These are phyloP conservation scores for Hibiscus trionum DNA, from an alignment of 345 rosid species.

Conservation along the genomic window DNA sequence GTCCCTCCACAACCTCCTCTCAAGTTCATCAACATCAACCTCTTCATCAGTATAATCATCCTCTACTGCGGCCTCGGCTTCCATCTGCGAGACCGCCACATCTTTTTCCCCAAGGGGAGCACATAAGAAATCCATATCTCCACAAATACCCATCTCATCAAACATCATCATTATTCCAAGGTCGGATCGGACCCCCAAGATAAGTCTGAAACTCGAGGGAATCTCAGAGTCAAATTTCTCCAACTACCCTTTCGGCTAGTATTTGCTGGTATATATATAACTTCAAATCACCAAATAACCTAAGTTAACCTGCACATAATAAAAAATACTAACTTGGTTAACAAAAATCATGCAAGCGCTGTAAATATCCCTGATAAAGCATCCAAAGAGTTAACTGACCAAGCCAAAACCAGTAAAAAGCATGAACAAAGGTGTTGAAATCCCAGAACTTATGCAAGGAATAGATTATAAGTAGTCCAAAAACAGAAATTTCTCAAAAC, in stretches of 20 bases:
- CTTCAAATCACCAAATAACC: neutral
- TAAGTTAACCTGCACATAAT: neutral
- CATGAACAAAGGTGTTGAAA: neutral
- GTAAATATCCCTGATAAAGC: no score
- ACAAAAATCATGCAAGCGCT: neutral
- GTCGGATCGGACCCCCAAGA: neutral
- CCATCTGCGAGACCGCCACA: constrained; percentile 33
- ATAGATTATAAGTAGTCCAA: neutral
- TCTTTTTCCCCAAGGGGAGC: constrained; percentile 36
- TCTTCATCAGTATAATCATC: constrained; percentile 68
- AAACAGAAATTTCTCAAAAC: no score
- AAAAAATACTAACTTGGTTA: neutral
- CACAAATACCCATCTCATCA: constrained; percentile 71
- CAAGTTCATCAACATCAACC: constrained; percentile 65
- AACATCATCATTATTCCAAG: constrained; percentile 41
- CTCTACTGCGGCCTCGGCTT: constrained; percentile 38
- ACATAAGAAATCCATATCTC: constrained; percentile 67
- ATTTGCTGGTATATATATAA: neutral
- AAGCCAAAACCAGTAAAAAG: neutral
- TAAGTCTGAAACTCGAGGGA: neutral
- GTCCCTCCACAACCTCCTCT: constrained; percentile 77
- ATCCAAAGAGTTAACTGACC: neutral
- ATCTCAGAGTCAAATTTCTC: neutral
- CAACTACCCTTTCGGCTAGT: neutral
- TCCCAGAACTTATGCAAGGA: neutral